Conservation (phyloP, 148 eudicot species). For the Diospyros kaki region DNA sequence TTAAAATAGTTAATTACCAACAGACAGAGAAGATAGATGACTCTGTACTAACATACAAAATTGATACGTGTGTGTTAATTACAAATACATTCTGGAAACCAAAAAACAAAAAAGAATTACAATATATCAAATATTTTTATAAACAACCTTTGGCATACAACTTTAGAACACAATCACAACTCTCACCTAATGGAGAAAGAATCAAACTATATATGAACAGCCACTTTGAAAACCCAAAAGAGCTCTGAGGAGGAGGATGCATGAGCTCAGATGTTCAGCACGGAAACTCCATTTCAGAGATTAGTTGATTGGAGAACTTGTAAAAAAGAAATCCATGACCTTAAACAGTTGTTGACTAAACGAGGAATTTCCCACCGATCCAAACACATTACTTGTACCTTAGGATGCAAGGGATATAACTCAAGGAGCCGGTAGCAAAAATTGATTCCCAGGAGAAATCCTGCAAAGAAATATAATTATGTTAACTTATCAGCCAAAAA, state of each 20-base stretch:
- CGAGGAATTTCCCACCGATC: background rate
- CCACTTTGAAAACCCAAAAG: background rate
- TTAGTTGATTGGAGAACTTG: constrained; percentile 5
- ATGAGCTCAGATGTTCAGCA: background rate
- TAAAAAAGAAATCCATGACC: constrained; percentile 1
- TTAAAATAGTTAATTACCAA: background rate
- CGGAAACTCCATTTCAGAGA: background rate
- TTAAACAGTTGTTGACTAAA: constrained; percentile 7
- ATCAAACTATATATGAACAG: background rate
- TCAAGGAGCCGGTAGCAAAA: constrained; percentile 42
- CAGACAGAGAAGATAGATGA: background rate
- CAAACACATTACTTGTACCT: constrained; percentile 15
- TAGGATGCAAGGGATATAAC: background rate
- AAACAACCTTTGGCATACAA: constrained; percentile 5
- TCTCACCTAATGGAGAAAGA: constrained; percentile 11
- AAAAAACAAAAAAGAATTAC: background rate
- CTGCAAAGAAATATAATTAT: constrained; percentile 24
- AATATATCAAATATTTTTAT: background rate
- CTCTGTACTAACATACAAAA: background rate
- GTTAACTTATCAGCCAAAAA: constrained; percentile 5
- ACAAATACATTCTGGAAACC: background rate
- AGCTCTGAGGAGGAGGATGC: background rate
- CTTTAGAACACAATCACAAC: constrained; percentile 8
- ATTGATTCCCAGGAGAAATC: constrained; percentile 64
- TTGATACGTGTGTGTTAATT: background rate